Base-by-base conservation (phyloP, 139 green algal genomes). In the Prasinococcaceae sp. region DNA sequence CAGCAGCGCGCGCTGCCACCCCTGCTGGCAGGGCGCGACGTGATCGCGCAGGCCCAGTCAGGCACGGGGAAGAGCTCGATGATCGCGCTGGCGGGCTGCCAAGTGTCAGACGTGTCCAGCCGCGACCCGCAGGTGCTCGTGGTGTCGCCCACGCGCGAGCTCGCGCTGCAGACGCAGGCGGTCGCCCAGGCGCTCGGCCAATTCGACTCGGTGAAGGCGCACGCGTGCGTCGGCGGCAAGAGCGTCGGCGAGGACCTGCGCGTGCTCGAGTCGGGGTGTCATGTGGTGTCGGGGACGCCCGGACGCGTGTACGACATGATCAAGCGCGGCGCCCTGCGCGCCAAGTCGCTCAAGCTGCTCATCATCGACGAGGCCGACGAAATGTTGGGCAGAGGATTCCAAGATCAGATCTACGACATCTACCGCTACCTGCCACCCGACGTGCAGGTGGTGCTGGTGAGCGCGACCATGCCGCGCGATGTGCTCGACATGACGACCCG, bases 391-490 rank as follows among this genome's bases (percentile, higher is more conserved):
- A 84, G 92, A 61, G 90, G 90, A 36, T 99, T 99, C 76, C 94
- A 92, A 68, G 92, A 99, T 72, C 92, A 99, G 71, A 97, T 99
- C 60, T 99, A 97, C 56, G 89, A 99, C 64, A 84, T 97, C 28
- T 99, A 98, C 71, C 62, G 86, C 38, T 89, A 92, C 65, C 61
- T 93, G 6, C 84, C 84, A 4, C 82, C 80, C 16, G 83, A 89
- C 50, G 82, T 79, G 48, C 77, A 84, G 49, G 86, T 99, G 46
- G 80, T 97, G 44, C 61, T 97, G 30, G 83, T 99, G 48, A 86
- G 68, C 16, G 92, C 92, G 17, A 99, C 92, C 22, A 70, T 97
- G 56, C 90, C 92, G 4, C 66, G 82, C 28, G 88, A 96, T 61
- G 81, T 99, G 52, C 66, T 97, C 44, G 81, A 95, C 68, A 95